These are phyloP conservation scores for Lentinula raphanica DNA, from an alignment of 768 basidiomycete genomes.

Conservation along the genomic window DNA sequence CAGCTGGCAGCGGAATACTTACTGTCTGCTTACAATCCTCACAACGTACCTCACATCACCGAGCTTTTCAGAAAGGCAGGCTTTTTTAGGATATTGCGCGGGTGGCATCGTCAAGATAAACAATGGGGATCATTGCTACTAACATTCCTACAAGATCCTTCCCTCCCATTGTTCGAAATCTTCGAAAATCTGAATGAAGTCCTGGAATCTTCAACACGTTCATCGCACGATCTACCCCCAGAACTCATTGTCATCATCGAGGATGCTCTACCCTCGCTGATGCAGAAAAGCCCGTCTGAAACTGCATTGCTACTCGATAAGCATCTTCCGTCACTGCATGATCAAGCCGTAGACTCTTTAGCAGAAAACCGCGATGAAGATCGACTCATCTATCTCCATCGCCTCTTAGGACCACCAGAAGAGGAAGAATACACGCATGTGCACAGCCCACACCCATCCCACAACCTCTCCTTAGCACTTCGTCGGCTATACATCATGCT, in stretches of 20 bases:
- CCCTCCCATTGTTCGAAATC: constrained; percentile 52
- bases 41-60: constrained; percentile 63
- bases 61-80: constrained; percentile 73
- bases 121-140: constrained; percentile 71
- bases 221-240: constrained; percentile 48
- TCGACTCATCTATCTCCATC: constrained; percentile 73
- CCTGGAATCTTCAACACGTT: constrained; percentile 39
- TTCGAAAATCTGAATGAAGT: constrained; percentile 64
- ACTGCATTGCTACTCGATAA: constrained; percentile 74
- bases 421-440: constrained; percentile 33
- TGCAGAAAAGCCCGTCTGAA: constrained; percentile 52
- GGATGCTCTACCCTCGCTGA: constrained; percentile 57
- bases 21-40: constrained; percentile 85
- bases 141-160: constrained; percentile 72
- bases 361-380: constrained; percentile 39
- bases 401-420: constrained; percentile 57
- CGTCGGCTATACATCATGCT: constrained; percentile 64
- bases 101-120: constrained; percentile 70
- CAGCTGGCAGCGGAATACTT: constrained; percentile 94
- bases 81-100: constrained; percentile 87
- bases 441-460: constrained; percentile 28
- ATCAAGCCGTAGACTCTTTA: constrained; percentile 50
- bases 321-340: constrained; percentile 63
- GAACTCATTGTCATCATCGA: constrained; percentile 53
- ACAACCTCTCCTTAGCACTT: constrained; percentile 42